Evolutionary conservation across 2,329 filamentous ascomycete species (phyloP).

Genomic region (Penicillium sp.): DNA sequence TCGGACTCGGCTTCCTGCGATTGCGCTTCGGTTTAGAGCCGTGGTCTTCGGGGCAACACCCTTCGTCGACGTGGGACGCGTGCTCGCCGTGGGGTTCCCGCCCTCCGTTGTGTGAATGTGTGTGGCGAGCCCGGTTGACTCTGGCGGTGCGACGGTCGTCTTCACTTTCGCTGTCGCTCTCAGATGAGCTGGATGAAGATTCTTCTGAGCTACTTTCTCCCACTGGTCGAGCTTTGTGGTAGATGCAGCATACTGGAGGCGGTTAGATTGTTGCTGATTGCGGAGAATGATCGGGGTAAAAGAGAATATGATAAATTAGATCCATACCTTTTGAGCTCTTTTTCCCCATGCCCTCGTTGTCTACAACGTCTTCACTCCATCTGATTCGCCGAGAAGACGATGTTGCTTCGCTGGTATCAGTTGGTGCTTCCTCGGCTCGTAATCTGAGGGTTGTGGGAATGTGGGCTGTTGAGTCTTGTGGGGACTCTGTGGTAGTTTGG

Average conservation of each 20-base stretch:
- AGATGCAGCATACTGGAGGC: slow-evolving; percentile 92
- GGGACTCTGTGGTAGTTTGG: slow-evolving; percentile 25
- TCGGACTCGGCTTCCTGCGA: slow-evolving; percentile 41
- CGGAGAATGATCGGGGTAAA: background rate
- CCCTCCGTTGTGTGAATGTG: slow-evolving; percentile 22
- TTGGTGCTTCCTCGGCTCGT: slow-evolving; percentile 24
- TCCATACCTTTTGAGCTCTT: slow-evolving; percentile 88
- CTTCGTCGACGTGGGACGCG: slow-evolving; percentile 18
- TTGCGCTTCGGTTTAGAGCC: slow-evolving; percentile 21
- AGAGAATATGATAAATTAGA: background rate
- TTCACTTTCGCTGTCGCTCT: slow-evolving; percentile 47
- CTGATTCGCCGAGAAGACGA: slow-evolving; percentile 64
- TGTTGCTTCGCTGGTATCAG: slow-evolving; percentile 11
- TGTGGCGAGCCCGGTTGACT: slow-evolving; percentile 2
- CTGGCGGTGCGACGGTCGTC: slow-evolving; percentile 19
- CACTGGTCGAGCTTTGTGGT: slow-evolving; percentile 77
- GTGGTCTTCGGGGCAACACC: slow-evolving; percentile 16
- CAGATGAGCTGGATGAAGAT: slow-evolving; percentile 51
- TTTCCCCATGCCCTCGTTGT: slow-evolving; percentile 91
- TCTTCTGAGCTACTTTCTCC: slow-evolving; percentile 72
- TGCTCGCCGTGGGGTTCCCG: slow-evolving; percentile 15
- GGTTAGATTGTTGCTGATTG: background rate
- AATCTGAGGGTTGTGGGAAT: slow-evolving; percentile 33
- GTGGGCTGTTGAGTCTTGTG: slow-evolving; percentile 17
- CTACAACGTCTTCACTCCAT: slow-evolving; percentile 90